Evolutionary conservation across 345 rosid genomes (phyloP), one percentile per base, ranked within the genome.

Genomic region (Chamaenerion angustifolium): DNA sequence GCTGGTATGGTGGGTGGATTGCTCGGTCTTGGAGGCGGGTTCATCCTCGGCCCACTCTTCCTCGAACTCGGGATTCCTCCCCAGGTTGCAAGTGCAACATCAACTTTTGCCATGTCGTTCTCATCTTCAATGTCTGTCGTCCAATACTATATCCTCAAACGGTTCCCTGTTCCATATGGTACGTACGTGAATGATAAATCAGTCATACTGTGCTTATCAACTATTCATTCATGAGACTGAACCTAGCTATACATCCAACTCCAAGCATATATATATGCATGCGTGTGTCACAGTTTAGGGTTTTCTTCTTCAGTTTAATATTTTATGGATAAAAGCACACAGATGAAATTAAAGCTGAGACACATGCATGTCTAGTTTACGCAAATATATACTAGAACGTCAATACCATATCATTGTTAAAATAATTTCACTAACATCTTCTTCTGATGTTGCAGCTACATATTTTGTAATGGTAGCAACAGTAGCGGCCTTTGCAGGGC

Each of bases 11-110:
- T 81, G 0, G 89, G 85, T 45, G 89, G 89, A 3, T 67, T 81
- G 52, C 85, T 81, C 15, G 89, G 89, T 8, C 76, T 81, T 0
- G 89, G 89, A 6, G 89, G 89, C 0, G 89, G 89, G 16, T 82
- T 78, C 69, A 82, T 82, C 56, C 65, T 78, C 54, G 85, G 89
- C 42, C 89, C 89, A 7, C 85, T 82, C 27, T 82, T 82, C 47
- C 82, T 82, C 43, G 89, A 82, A 64, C 57, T 78, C 21, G 85
- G 89, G 49, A 76, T 82, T 53, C 85, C 82, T 54, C 89, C 82
- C 35, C 82, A 76, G 85, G 90, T 82, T n/a, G 82, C 85, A 17
- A 78, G 85, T 59, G 90, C 90, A 41, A 82, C 90, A 51, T 76
- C 90, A 42, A 82, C 85, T 11, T 82, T 82, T 56, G 61, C 85